Percentiles rank a stretch among this genome's conserved stretches.
These are phyloP conservation scores for Eleusine indica DNA, from an alignment of 176 grass and related monocot species.

Conservation along the genomic window DNA sequence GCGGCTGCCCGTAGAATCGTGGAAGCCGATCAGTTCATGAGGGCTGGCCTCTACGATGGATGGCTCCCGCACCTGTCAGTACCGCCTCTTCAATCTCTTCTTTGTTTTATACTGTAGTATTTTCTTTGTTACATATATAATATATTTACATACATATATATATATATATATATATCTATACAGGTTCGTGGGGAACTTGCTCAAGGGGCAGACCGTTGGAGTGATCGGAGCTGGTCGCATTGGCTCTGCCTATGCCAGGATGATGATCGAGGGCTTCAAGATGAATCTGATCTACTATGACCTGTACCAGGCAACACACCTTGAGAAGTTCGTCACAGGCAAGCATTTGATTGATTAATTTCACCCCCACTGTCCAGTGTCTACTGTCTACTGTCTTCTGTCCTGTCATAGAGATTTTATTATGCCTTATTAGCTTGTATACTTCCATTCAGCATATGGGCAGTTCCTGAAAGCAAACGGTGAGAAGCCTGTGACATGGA, in stretches of 20 bases:
- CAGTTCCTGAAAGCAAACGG: constrained; percentile 92
- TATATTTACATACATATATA: too few relatives aligned
- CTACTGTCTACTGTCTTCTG: too few relatives aligned
- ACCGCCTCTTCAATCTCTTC: not conserved
- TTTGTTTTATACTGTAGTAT: not conserved
- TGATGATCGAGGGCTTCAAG: constrained; percentile 99
- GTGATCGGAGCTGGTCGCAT: constrained; percentile 95
- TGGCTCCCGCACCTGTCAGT: constrained; percentile 89
- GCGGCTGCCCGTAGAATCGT: constrained; percentile 77
- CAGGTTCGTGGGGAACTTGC: constrained; percentile 94
- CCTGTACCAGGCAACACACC: constrained; percentile 84
- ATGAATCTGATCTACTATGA: constrained; percentile 99
- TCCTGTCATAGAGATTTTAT: not conserved
- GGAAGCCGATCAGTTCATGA: constrained; percentile 87
- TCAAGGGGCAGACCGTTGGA: constrained; percentile 91
- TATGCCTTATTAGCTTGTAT: not conserved
- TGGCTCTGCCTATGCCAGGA: constrained; percentile 88
- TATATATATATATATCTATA: too few relatives aligned
- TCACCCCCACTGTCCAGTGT: not conserved
- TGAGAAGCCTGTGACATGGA: constrained; percentile 86
- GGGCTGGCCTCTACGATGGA: constrained; percentile 85
- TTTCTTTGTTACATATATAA: too few relatives aligned
- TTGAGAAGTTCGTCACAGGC: constrained; percentile 97
- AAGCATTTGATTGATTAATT: not conserved
- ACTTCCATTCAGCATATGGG: constrained; percentile 58